These are phyloP conservation scores for Aspergillus incahuasiensis DNA, from an alignment of 495 filamentous ascomycete genomes.

Conservation along the genomic window DNA sequence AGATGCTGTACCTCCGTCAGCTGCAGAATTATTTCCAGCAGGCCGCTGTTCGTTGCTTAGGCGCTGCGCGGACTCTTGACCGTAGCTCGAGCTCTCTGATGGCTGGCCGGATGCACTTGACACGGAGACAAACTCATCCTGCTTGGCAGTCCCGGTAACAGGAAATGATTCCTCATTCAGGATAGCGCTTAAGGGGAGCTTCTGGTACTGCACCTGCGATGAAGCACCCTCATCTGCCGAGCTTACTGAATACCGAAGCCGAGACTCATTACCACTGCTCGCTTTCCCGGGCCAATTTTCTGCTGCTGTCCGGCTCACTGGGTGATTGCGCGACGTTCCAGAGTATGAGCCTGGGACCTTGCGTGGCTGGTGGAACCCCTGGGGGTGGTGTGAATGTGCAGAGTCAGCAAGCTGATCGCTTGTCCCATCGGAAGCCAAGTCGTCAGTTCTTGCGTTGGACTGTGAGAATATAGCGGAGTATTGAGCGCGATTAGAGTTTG, in stretches of 20 bases:
- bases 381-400: conserved; percentile 13
- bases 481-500: conserved; percentile 21
- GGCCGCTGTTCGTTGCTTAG: conserved; percentile 17
- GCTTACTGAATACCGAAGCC: conserved; percentile 8
- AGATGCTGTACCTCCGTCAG: conserved; percentile 39
- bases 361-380: conserved; percentile 12
- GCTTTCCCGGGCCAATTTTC: conserved; percentile 13
- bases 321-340: conserved; percentile 6
- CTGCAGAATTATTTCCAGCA: conserved; percentile 7
- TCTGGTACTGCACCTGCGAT: conserved; percentile 5
- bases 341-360: conserved; percentile 12
- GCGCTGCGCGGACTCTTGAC: conserved; percentile 13
- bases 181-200: conserved; percentile 10
- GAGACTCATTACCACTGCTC: conserved; percentile 9
- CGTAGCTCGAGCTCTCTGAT: conserved; percentile 14
- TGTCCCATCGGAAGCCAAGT: conserved; percentile 20
- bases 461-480: conserved; percentile 22
- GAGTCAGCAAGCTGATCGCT: conserved; percentile 18
- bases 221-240: conserved; percentile 6
- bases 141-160: conserved; percentile 3
- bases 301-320: conserved; percentile 8
- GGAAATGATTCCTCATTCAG: conserved; percentile 10
- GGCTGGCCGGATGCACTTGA: conserved; percentile 10
- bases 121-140: conserved; percentile 4
- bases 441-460: conserved; percentile 20